phyloP scores from a whole-genome alignment of 2,329 filamentous ascomycete genomes.

The Trichoderma endophyticum region DNA sequence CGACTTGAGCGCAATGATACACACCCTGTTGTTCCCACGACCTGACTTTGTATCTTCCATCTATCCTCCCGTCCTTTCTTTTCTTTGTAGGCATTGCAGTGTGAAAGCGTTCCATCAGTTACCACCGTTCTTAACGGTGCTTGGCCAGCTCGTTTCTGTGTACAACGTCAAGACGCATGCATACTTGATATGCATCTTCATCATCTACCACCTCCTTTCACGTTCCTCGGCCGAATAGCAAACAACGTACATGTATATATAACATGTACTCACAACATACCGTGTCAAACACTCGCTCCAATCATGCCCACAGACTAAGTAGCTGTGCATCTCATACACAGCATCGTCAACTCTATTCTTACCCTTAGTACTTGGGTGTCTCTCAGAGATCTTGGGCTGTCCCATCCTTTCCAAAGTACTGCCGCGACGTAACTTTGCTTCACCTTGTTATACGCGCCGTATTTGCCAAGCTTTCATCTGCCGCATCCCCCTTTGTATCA shows the following conservation, averaged over 20 bases:
- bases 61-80: too few species aligned
- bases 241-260: background rate
- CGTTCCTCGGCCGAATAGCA: background rate
- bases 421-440: background rate
- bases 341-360: slow-evolving; percentile 1
- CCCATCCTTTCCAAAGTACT: background rate
- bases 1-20: background rate
- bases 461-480: slow-evolving; percentile 4
- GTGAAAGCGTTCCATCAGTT: background rate
- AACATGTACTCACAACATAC: background rate
- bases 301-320: background rate
- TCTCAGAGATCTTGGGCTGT: background rate
- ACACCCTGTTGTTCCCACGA: background rate
- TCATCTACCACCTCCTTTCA: background rate
- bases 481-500: background rate
- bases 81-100: background rate
- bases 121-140: background rate
- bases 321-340: slow-evolving; percentile 3
- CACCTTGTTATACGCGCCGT: background rate
- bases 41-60: background rate
- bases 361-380: background rate
- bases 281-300: background rate
- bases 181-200: slow-evolving; percentile 1
- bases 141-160: background rate
- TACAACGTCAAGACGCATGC: slow-evolving; percentile 6